Percentiles rank a stretch among this genome's conserved stretches.
These are phyloP conservation scores for Trametes cinnabarina DNA, from an alignment of 768 basidiomycete species.

Conservation along the genomic window DNA sequence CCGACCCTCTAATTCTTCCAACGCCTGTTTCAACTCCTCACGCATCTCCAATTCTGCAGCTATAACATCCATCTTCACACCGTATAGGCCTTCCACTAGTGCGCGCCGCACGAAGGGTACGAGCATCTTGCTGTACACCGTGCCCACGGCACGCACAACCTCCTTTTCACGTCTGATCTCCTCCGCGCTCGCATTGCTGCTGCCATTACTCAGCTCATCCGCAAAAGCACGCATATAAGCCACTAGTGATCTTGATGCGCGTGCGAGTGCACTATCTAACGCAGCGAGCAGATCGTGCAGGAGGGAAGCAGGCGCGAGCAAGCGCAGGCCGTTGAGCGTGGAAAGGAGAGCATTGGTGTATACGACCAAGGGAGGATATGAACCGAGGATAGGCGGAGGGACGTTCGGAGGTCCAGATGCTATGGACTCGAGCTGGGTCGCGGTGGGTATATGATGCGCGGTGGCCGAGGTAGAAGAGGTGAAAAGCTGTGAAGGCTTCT, in stretches of 20 bases:
- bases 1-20: slow-evolving; percentile 4
- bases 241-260: slow-evolving; percentile 45
- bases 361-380: slow-evolving; percentile 71
- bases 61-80: slow-evolving; percentile 24
- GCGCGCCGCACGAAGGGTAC: slow-evolving; percentile 72
- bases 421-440: slow-evolving; percentile 16
- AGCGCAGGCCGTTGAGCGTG: slow-evolving; percentile 75
- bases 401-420: slow-evolving; percentile 43
- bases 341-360: slow-evolving; percentile 71
- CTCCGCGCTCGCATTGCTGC: slow-evolving; percentile 20
- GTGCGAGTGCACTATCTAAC: slow-evolving; percentile 53
- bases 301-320: slow-evolving; percentile 72
- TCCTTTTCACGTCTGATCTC: slow-evolving; percentile 33
- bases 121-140: slow-evolving; percentile 58
- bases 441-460: slow-evolving; percentile 17
- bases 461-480: slow-evolving; percentile 1
- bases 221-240: slow-evolving; percentile 35
- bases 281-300: slow-evolving; percentile 44
- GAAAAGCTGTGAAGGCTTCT: slow-evolving; percentile 20
- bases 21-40: slow-evolving; percentile 4
- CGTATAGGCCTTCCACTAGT: slow-evolving; percentile 74
- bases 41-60: not conserved
- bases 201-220: slow-evolving; percentile 1
- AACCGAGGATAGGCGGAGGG: slow-evolving; percentile 68
- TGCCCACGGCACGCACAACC: slow-evolving; percentile 46